Base-by-base conservation (phyloP, 257 asterid species). In the Capsicum rhomboideum region DNA sequence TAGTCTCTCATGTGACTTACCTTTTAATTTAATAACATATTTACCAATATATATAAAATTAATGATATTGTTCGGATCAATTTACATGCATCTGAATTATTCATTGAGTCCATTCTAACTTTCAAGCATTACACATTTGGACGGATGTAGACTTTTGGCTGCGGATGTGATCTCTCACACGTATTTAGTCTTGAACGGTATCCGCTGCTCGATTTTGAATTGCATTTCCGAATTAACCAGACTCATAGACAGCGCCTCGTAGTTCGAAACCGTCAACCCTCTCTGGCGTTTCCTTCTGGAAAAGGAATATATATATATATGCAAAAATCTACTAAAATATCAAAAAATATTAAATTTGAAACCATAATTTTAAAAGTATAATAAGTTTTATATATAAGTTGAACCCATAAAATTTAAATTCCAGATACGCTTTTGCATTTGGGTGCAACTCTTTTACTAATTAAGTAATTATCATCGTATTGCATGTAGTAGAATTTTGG, bases 1-100 rank as follows among this genome's bases (percentile, higher is more conserved):
- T 88, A 90, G 87, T 91, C 91, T 83, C 16, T 78, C 93, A 90
- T 88, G 88, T 87, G 91, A 88, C 88, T 55, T 49, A 58, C n/a
- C n/a, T n/a, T n/a, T n/a, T n/a, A n/a, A n/a, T n/a, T n/a, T n/a
- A n/a, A n/a, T n/a, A n/a, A n/a, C n/a, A n/a, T n/a, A n/a, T 56
- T 40, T 40, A 5, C 8, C 44, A 5, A 4, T 40, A 4, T 40
- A 40, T 40, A 6, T 40, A 6, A 34, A 34, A 2, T 34, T 34
- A 14, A 8, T 13, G 0, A 0, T 8, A 0, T 0, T 34, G n/a
- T 67, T 67, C 4, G 0, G 6, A 17, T 67, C 26, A 67, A 0
- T 34, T 67, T 67, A 0, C 14, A 17, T 8, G 75, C 17, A 52
- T 6, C 18, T 14, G 4, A 66, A 3, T 0, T 16, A 29, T 17